phyloP scores from a whole-genome alignment of 768 basidiomycete genomes.

The Lactarius deliciosus region DNA sequence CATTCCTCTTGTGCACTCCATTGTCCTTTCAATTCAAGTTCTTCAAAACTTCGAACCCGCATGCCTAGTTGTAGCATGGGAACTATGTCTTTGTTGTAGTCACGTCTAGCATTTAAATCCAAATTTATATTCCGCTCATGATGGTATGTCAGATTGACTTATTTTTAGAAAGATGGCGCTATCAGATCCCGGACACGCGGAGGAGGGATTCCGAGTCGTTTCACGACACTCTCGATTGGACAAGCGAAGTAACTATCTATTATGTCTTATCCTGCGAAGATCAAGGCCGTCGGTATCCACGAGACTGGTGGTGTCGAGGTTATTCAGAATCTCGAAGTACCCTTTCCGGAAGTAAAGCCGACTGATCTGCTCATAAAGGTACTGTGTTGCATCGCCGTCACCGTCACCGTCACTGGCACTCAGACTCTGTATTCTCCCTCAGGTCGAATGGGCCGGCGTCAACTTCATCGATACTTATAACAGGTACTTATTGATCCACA shows the following conservation, averaged over 20 bases:
- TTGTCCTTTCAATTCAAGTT: too few species aligned
- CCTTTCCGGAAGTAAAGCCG: conserved; percentile 63
- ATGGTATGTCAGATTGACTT: too few species aligned
- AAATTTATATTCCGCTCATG: too few species aligned
- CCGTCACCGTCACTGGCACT: not conserved
- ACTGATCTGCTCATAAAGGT: conserved; percentile 59
- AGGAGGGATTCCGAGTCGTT: too few species aligned
- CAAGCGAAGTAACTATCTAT: not conserved
- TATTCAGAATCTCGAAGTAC: conserved; percentile 61
- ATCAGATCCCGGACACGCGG: too few species aligned
- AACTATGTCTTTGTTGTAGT: too few species aligned
- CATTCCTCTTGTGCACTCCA: too few species aligned
- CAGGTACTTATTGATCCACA: conserved; percentile 47
- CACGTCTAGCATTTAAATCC: too few species aligned
- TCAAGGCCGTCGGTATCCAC: conserved; percentile 72
- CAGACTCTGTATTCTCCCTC: not conserved
- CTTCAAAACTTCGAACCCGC: too few species aligned
- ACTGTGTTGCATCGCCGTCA: not conserved
- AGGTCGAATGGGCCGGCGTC: conserved; percentile 76
- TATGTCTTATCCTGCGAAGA: conserved; percentile 59
- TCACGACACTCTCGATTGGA: too few species aligned
- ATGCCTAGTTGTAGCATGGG: too few species aligned
- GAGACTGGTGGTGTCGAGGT: conserved; percentile 79
- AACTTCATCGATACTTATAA: conserved; percentile 90
- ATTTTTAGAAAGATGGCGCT: too few species aligned